Evolutionary conservation across 2,329 filamentous ascomycete genomes (phyloP).

Genomic region (Alternaria brassicicola): DNA sequence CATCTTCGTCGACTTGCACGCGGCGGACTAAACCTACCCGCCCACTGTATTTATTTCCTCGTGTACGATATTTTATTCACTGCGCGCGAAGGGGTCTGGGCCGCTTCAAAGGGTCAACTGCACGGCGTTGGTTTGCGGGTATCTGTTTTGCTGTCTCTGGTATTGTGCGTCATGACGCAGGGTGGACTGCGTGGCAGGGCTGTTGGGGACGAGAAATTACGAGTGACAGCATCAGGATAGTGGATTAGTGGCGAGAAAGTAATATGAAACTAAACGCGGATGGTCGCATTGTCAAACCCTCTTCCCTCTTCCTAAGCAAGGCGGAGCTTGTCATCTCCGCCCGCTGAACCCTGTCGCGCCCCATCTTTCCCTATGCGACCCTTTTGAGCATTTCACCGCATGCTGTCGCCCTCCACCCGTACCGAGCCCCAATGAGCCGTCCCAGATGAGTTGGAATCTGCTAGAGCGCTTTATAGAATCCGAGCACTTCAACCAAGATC

Average conservation of each 20-base stretch:
- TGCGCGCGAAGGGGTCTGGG: constrained; percentile 1
- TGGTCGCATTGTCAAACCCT: constrained; percentile 9
- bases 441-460: constrained; percentile 73
- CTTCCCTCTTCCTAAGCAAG: not conserved
- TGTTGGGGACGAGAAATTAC: not conserved
- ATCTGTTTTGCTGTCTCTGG: constrained; percentile 2
- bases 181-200: not conserved
- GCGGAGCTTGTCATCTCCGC: constrained; percentile 18
- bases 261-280: not conserved
- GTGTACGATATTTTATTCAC: constrained; percentile 25
- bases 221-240: not conserved
- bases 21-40: constrained; percentile 58
- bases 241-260: not conserved
- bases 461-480: constrained; percentile 90
- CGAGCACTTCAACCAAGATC: constrained; percentile 91
- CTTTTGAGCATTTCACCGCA: constrained; percentile 25
- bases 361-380: constrained; percentile 26
- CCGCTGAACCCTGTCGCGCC: constrained; percentile 23
- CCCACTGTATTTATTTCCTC: constrained; percentile 23
- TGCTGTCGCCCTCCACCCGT: constrained; percentile 22
- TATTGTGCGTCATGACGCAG: not conserved
- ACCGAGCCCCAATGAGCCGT: constrained; percentile 47
- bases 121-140: constrained; percentile 10
- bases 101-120: not conserved
- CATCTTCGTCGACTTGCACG: constrained; percentile 92